phyloP scores from a whole-genome alignment of 2,329 filamentous ascomycete species.

The Talaromyces sp. region DNA sequence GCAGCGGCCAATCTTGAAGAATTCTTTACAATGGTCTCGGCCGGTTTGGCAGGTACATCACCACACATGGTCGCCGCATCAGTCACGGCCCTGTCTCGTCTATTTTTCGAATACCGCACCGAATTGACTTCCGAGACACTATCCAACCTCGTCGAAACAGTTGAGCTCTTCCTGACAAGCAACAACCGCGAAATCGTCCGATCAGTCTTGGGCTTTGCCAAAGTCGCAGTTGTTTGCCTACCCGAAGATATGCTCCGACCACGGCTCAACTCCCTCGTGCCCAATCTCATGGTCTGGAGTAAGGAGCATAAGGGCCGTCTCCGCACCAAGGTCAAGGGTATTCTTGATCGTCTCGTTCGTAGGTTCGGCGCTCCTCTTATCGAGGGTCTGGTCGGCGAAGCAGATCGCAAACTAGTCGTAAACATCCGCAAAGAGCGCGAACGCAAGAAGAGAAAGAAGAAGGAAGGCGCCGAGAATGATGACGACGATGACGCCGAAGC shows the following conservation, averaged over 20 bases:
- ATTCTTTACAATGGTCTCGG: conserved; percentile 97
- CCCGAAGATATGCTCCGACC: conserved; percentile 75
- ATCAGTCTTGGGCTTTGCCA: conserved; percentile 91
- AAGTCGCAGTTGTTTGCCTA: conserved; percentile 85
- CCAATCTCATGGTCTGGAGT: conserved; percentile 91
- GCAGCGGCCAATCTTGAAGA: conserved; percentile 83
- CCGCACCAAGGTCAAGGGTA: conserved; percentile 96
- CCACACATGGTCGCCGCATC: conserved; percentile 97
- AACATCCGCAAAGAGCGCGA: conserved; percentile 97
- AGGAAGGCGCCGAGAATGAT: conserved; percentile 54
- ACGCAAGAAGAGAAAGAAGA: conserved; percentile 84
- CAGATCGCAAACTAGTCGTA: conserved; percentile 81
- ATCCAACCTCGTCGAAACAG: conserved; percentile 82
- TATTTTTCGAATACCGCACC: conserved; percentile 84
- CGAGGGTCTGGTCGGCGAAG: conserved; percentile 75
- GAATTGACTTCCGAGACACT: conserved; percentile 66
- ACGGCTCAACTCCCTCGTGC: conserved; percentile 71
- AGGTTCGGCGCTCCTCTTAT: conserved; percentile 81
- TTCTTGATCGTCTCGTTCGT: conserved; percentile 88
- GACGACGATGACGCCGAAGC: conserved; percentile 51
- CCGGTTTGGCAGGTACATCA: conserved; percentile 84
- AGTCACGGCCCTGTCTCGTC: conserved; percentile 90
- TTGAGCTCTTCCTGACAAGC: conserved; percentile 92
- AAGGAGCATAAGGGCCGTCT: conserved; percentile 98
- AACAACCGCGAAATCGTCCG: conserved; percentile 97